A percentile compares a stretch with the other conserved stretches of the same genome.
Evolutionary conservation across 371 early-diverging fungal genomes (phyloP).

Genomic region (Mortierella sp.): DNA sequence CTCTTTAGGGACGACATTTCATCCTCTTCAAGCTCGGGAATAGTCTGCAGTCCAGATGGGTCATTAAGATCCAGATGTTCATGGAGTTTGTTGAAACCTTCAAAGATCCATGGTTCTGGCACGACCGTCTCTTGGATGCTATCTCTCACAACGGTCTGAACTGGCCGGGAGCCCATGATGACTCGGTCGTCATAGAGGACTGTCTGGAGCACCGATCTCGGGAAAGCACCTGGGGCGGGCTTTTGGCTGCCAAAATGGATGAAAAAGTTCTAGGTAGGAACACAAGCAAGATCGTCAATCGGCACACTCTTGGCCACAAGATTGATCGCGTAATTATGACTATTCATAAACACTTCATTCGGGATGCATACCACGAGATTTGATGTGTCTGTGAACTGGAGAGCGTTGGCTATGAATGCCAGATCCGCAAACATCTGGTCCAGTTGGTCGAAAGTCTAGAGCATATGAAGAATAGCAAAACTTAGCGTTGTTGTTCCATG

Average conservation of each 20-base stretch:
- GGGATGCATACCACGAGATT: conserved; percentile 32
- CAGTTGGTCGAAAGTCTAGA: conserved; percentile 39
- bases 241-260: conserved; percentile 57
- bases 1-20: conserved; percentile 1
- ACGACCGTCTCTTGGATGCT: conserved; percentile 32
- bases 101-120: conserved; percentile 45
- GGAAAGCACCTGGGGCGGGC: conserved; percentile 67
- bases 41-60: background rate
- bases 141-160: conserved; percentile 26
- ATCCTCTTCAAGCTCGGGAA: conserved; percentile 15
- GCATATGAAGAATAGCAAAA: no score
- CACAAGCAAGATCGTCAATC: background rate
- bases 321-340: no score
- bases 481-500: no score
- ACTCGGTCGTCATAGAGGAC: conserved; percentile 30
- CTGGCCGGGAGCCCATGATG: conserved; percentile 41
- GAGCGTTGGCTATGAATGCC: conserved; percentile 20
- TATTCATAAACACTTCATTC: no score
- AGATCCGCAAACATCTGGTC: conserved; percentile 43
- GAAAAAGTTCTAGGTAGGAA: conserved; percentile 57
- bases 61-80: background rate
- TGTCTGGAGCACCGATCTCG: conserved; percentile 58
- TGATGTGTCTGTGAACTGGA: conserved; percentile 22
- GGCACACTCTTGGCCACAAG: no score
- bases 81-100: conserved; percentile 13